A percentile compares a stretch with the other conserved stretches of the same genome.
phyloP scores from a whole-genome alignment of 73 alveolate species.

The Paramecium tetraurelia region DNA sequence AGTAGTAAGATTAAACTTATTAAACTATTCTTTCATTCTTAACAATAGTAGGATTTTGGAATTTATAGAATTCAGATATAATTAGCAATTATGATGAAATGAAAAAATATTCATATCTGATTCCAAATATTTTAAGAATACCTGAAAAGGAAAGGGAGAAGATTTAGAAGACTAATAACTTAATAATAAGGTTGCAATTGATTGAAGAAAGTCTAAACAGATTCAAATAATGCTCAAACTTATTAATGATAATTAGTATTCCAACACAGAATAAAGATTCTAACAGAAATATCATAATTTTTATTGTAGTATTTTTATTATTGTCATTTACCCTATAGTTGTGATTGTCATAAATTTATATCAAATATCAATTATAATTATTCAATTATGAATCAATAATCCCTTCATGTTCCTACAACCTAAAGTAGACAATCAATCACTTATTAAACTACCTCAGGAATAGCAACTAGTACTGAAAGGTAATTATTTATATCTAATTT shows the following conservation, averaged over 20 bases:
- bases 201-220: background rate
- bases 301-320: background rate
- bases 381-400: background rate
- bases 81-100: background rate
- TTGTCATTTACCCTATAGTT: background rate
- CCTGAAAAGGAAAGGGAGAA: background rate
- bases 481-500: background rate
- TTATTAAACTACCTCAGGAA: background rate
- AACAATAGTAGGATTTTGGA: background rate
- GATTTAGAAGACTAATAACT: background rate
- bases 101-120: background rate
- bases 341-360: background rate
- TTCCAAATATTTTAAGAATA: background rate
- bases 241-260: background rate
- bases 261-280: background rate
- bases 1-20: background rate
- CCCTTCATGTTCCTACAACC: background rate
- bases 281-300: background rate
- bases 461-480: background rate
- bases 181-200: background rate
- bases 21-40: background rate
- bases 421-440: background rate
- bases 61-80: background rate
- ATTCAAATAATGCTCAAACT: background rate
- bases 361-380: background rate